Base-by-base conservation (phyloP, 352 stramenopile species). In the Pythium aphanidermatum region DNA sequence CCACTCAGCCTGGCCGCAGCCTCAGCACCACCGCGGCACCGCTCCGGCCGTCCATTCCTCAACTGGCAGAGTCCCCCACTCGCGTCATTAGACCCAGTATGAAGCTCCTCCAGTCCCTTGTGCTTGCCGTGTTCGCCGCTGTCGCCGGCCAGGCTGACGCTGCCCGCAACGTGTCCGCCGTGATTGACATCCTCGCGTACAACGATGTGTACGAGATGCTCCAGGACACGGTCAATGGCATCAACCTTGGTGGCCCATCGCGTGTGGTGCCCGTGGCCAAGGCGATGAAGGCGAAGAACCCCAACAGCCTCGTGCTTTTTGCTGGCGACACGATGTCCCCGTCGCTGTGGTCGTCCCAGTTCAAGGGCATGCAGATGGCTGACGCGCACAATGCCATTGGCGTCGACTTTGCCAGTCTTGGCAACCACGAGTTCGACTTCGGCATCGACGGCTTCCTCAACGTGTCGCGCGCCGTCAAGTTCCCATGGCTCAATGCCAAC, bases 381-480 rank as follows among this genome's bases (percentile, higher is more conserved):
- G 68, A 82, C 29, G 74, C 78, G 2, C 74, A 90, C 61, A 87
- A 85, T 23, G 73, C 73, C 3, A 77, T 90, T 46, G 75, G 73
- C 12, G 56, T 87, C 21, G 78, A 90, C 60, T 86, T 68, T 45
- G 78, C 75, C 14, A 75, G 68, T n/a, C 53, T 90, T 10, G 77
- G 77, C 17, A 87, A 90, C 68, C 74, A 87, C 60, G 77, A 90
- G 48, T 90, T 87, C 37, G 77, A 90, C 45, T 90, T 83, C 44
- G 77, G 77, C 14, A 59, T 90, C 31, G 77, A 90, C 8, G 78
- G 63, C 30, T 87, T 90, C 46, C 48, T 77, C 26, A 90, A 90
- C 53, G 77, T 87, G 20, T 70, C 70, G 27, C 26, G 28, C 12
- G 59, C 62, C 12, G 71, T 65, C 51, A 70, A 78, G 34, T 90